Conservation (phyloP, 1,139 yeast genomes). For the Candida sp. region DNA sequence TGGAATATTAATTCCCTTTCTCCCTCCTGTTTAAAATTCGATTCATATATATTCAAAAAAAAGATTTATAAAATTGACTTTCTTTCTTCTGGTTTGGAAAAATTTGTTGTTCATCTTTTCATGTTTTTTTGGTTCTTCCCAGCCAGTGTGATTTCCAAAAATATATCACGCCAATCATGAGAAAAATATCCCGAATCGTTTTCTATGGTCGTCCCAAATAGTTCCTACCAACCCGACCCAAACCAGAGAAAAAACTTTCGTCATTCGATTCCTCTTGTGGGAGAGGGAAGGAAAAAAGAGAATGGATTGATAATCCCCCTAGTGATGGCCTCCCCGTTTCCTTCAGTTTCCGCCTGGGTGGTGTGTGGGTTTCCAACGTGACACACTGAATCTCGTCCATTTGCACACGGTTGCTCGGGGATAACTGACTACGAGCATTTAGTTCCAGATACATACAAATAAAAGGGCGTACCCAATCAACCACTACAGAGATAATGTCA, state of each 20-base stretch:
- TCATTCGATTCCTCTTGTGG: not conserved
- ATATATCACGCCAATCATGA: not conserved
- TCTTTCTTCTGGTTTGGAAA: not conserved
- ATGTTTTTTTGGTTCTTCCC: not conserved
- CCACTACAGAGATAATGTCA: not conserved
- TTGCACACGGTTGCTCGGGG: not conserved
- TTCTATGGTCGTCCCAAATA: not conserved
- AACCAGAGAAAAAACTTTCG: not conserved
- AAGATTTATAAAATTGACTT: not conserved
- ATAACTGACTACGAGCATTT: not conserved
- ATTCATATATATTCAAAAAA: not conserved
- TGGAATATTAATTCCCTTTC: constrained; percentile 1
- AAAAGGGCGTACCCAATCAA: not conserved
- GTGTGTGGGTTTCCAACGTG: no score
- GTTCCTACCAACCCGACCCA: no score
- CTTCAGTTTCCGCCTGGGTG: no score
- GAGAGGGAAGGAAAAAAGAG: not conserved
- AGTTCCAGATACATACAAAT: not conserved
- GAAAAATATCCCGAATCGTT: not conserved
- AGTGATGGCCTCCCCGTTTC: no score
- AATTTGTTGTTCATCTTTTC: not conserved
- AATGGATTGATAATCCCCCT: no score
- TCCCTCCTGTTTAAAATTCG: not conserved
- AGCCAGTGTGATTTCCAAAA: not conserved
- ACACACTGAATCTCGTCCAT: not conserved